Percentiles rank a stretch among this genome's conserved stretches.
phyloP scores from a whole-genome alignment of 306 rosid genomes.

The Carpinus viminea region DNA sequence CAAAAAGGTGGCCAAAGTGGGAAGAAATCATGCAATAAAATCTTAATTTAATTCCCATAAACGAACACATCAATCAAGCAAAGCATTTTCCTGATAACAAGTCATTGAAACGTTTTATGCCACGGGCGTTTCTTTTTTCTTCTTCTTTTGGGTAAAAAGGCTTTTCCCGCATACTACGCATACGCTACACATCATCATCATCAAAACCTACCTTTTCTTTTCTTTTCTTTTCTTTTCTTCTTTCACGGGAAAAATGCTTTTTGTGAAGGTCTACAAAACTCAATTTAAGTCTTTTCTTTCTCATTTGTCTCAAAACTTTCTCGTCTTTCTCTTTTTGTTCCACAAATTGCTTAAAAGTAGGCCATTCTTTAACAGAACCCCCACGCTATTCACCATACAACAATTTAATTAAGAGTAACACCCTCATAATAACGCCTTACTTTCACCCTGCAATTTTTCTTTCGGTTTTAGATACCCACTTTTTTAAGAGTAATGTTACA shows the following conservation, averaged over 20 bases:
- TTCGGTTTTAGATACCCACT: too few species aligned
- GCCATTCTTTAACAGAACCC: not conserved
- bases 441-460: not conserved
- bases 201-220: constrained; percentile 22
- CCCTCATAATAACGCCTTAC: not conserved
- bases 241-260: constrained; percentile 23
- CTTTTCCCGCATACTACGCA: constrained; percentile 26
- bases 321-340: constrained; percentile 22
- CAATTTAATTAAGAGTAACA: not conserved
- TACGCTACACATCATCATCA: constrained; percentile 31
- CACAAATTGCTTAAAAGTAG: constrained; percentile 3
- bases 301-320: constrained; percentile 22
- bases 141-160: constrained; percentile 25
- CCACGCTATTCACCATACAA: not conserved
- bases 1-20: not conserved
- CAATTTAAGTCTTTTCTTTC: constrained; percentile 28
- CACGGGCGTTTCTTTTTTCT: not conserved
- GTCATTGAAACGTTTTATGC: not conserved
- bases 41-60: not conserved
- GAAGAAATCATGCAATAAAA: too few species aligned
- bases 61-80: not conserved
- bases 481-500: too few species aligned
- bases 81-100: constrained; percentile 2
- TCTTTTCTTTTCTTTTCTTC: not conserved
- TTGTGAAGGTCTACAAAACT: constrained; percentile 18